phyloP scores from a whole-genome alignment of 2,329 filamentous ascomycete genomes.

The Fusarium sp. region DNA sequence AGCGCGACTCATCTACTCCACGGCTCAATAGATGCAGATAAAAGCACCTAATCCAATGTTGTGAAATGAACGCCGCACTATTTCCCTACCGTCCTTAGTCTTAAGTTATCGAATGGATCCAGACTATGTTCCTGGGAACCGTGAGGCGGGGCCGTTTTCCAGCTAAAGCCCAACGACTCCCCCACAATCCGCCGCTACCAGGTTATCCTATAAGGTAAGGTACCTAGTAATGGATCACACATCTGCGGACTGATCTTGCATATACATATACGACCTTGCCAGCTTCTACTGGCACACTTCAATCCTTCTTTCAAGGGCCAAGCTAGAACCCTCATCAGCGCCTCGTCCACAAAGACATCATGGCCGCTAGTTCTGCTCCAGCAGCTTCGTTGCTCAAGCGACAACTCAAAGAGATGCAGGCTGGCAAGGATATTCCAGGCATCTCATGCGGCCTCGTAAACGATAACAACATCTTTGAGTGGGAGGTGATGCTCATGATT shows the following conservation, averaged over 20 bases:
- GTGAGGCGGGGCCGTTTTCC: conserved; percentile 19
- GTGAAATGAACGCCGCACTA: background rate
- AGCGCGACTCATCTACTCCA: background rate
- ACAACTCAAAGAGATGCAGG: conserved; percentile 95
- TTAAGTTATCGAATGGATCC: conserved; percentile 1
- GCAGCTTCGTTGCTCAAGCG: conserved; percentile 79
- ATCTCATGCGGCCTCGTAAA: conserved; percentile 91
- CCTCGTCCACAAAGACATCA: conserved; percentile 4
- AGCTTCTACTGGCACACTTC: background rate
- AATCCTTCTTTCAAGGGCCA: background rate
- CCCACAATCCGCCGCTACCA: conserved; percentile 28
- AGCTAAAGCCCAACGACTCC: conserved; percentile 13
- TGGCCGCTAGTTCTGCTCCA: conserved; percentile 52
- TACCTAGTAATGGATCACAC: conserved; percentile 9
- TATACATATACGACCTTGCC: background rate
- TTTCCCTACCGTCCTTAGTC: background rate
- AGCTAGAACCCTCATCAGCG: background rate
- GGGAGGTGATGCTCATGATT: conserved; percentile 99
- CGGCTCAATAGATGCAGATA: background rate
- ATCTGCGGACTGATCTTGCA: conserved; percentile 9
- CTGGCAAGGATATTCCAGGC: conserved; percentile 87
- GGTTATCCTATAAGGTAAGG: background rate
- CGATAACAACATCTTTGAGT: conserved; percentile 91
- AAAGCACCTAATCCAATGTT: background rate
- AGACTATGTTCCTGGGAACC: background rate